Evolutionary conservation across 495 filamentous ascomycete species (phyloP).

Genomic region (Annulohypoxylon maeteangense): DNA sequence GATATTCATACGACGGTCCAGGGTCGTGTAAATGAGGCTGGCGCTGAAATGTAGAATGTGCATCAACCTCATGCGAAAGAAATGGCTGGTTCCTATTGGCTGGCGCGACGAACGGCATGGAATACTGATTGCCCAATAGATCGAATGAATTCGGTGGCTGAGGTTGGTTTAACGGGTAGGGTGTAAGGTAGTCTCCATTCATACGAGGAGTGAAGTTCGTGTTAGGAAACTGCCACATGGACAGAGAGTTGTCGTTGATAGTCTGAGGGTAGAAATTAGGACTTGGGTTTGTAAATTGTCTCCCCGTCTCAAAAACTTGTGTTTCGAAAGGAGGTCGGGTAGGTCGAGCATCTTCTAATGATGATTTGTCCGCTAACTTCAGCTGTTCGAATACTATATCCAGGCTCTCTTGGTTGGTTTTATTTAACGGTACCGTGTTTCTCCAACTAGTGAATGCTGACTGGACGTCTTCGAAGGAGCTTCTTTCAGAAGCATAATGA

Average conservation of each 20-base stretch:
- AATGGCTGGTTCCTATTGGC: neutral
- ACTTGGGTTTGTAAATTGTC: slow-evolving; percentile 1
- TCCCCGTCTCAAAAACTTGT: slow-evolving; percentile 18
- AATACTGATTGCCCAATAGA: neutral
- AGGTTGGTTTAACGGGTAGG: neutral
- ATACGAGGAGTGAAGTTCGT: neutral
- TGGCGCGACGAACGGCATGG: neutral
- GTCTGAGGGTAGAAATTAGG: slow-evolving; percentile 6
- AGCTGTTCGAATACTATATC: slow-evolving; percentile 19
- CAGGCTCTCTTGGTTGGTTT: slow-evolving; percentile 6
- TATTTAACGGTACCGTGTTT: neutral
- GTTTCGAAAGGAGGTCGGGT: slow-evolving; percentile 3
- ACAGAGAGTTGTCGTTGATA: slow-evolving; percentile 18
- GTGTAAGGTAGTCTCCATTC: neutral
- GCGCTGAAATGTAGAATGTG: neutral
- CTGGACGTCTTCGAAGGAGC: slow-evolving; percentile 9
- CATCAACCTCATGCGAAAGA: neutral
- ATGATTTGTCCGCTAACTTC: neutral
- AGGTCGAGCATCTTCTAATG: neutral
- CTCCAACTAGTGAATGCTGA: slow-evolving; percentile 32
- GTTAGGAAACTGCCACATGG: neutral
- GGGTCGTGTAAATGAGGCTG: neutral
- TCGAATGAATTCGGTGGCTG: neutral
- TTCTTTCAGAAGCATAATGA: slow-evolving; percentile 10
- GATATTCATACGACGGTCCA: neutral